These are phyloP conservation scores for Oryza nivara DNA, from an alignment of 176 grass and related monocot species.

Conservation along the genomic window DNA sequence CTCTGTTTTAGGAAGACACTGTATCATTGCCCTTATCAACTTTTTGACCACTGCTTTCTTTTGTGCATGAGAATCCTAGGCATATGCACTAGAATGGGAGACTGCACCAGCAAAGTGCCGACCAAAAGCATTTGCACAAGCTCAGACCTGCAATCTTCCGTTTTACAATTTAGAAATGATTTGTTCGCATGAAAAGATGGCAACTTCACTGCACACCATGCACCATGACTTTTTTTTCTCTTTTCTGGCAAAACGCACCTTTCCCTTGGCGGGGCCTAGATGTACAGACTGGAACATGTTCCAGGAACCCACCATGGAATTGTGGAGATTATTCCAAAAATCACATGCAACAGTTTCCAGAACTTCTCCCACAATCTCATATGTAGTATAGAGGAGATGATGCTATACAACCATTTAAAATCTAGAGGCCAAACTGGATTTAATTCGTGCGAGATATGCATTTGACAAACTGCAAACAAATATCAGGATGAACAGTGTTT, in stretches of 20 bases:
- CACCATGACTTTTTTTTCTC: neutral
- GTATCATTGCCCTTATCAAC: conserved; percentile 15
- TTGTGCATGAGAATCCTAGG: conserved; percentile 19
- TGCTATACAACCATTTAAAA: neutral
- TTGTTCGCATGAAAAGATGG: neutral
- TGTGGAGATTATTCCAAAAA: neutral
- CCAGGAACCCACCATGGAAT: neutral
- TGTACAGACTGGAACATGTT: neutral
- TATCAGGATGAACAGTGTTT: neutral
- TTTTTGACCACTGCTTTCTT: conserved; percentile 17
- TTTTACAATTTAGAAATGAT: conserved; percentile 33
- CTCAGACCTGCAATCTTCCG: neutral
- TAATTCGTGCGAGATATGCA: neutral
- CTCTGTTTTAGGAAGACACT: conserved; percentile 12
- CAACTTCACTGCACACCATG: neutral
- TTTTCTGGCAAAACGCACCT: neutral
- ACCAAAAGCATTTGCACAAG: neutral
- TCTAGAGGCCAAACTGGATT: neutral
- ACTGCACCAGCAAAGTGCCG: conserved; percentile 9
- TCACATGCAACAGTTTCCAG: neutral
- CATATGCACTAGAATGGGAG: neutral
- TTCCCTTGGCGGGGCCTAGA: conserved; percentile 2
- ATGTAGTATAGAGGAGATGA: neutral
- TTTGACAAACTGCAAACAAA: neutral
- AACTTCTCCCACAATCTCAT: neutral